phyloP scores from a whole-genome alignment of 441 rosid species.

The Dalechampia spathulata region DNA sequence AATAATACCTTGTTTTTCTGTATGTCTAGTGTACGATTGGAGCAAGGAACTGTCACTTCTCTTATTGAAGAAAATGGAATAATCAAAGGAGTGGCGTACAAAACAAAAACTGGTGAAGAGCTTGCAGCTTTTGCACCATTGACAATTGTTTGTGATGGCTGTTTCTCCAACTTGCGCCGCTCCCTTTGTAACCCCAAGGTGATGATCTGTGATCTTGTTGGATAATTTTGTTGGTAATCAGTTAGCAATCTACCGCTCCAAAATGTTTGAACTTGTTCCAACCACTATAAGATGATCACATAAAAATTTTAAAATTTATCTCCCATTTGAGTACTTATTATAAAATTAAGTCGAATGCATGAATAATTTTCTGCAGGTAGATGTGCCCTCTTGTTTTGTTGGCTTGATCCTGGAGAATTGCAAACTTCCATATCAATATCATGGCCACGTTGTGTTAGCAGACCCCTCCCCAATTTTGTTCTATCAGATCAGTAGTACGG shows the following conservation, averaged over 20 bases:
- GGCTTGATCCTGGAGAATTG: slow-evolving; percentile 76
- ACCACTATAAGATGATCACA: neutral
- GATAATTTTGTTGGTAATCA: neutral
- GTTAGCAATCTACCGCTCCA: neutral
- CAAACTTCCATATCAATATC: slow-evolving; percentile 62
- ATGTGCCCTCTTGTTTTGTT: slow-evolving; percentile 79
- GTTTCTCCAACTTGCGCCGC: slow-evolving; percentile 79
- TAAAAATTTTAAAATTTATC: neutral
- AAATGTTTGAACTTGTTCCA: neutral
- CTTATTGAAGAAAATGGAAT: slow-evolving; percentile 63
- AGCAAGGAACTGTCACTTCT: slow-evolving; percentile 86
- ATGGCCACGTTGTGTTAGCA: slow-evolving; percentile 72
- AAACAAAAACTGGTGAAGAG: slow-evolving; percentile 53
- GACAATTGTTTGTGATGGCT: slow-evolving; percentile 80
- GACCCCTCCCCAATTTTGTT: slow-evolving; percentile 75
- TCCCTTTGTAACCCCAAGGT: slow-evolving; percentile 79
- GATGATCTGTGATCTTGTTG: slow-evolving; percentile 9
- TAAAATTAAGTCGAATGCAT: neutral
- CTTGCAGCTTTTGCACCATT: slow-evolving; percentile 51
- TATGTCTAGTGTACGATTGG: slow-evolving; percentile 49
- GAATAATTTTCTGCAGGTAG: slow-evolving; percentile 41
- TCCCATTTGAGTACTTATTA: neutral
- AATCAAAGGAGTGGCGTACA: slow-evolving; percentile 67
- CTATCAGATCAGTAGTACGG: slow-evolving; percentile 78
- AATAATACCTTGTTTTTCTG: slow-evolving; percentile 12